Evolutionary conservation across 306 rosid genomes (phyloP), one percentile per base, ranked within the genome.

Genomic region (Acacia melanoxylon): DNA sequence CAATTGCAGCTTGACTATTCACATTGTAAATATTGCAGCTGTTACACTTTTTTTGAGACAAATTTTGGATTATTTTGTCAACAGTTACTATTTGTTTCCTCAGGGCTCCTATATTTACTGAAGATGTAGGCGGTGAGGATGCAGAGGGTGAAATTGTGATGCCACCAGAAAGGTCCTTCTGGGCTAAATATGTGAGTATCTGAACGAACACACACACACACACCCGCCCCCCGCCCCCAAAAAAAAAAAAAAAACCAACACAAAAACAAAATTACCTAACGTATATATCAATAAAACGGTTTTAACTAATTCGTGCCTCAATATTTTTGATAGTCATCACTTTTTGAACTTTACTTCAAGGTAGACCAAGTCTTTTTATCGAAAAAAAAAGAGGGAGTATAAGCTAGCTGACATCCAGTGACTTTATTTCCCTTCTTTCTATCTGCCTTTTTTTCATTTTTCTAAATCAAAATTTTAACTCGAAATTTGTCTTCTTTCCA

Each of bases 151-250:
- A 91, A 88, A 76, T 41, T 81, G 80, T 88, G 81, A 68, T 49
- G 78, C 97, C 95, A 82, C 89, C 89, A 74, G 99, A 95, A 77
- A 91, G 86, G 82, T 88, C 98, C 42, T 93, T 95, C 63, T 95
- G 97, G 98, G 97, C 98, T 74, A 95, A 93, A 95, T 95, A 95
- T 48, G 99, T 95, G 88, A 95, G 97, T 92, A 51, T 59, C 59
- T 72, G 10, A 9, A n/a, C n/a, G n/a, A n/a, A n/a, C n/a, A n/a
- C n/a, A n/a, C n/a, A n/a, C n/a, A n/a, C n/a, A n/a, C n/a, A n/a
- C n/a, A n/a, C n/a, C n/a, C n/a, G n/a, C n/a, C n/a, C n/a, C n/a
- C n/a, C n/a, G n/a, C n/a, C n/a, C n/a, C n/a, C n/a, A n/a, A n/a
- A 33, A 33, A 33, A 33, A 33, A 31, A 31, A 31, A 31, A 3